Base-by-base conservation (phyloP, 1,139 yeast species). In the Spathaspora jeffriesii region DNA sequence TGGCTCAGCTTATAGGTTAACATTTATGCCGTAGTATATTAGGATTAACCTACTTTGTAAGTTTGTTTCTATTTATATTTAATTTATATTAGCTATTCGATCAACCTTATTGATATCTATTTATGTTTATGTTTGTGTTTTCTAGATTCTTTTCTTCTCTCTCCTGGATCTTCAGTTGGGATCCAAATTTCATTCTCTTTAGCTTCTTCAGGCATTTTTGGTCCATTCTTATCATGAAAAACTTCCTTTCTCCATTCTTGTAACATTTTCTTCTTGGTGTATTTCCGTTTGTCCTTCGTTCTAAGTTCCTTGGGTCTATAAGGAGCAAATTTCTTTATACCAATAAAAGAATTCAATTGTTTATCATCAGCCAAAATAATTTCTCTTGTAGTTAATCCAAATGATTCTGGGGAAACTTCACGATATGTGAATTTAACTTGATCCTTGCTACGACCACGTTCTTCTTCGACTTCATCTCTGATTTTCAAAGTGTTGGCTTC, bases 341-440 rank as follows among this genome's bases (percentile, higher is more conserved):
- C 96, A 52, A 90, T 85, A 61, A 76, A 91, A 48, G 82, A 84
- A 66, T 93, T 93, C 64, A 95, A 76, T 46, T 87, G 88, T 51
- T 79, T 77, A 63, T 95, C 99, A 60, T 88, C 95, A 9, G 99
- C 99, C 50, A 89, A 70, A 46, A 95, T 73, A 45, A 95, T 93
- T 59, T 95, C 99, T 51, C 96, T 78, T 0, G 95, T 79, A 0
- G 90, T 78, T 47, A 95, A 77, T 9, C 98, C 98, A 68, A 82
- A 95, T 10, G 92, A 71, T 60, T 95, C 99, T 3, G 99, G 98
- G 0, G 96, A 91, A 3, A 93, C 98, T 58, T 91, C 96, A 58
- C 98, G 81, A 64, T 95, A 95, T 59, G 84, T 84, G 76, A 93
- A 93, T 49, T 75, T 79, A 42, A 80, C 57, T 2, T 66, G 68